Evolutionary conservation across 768 basidiomycete species (phyloP).

Genomic region (Tricholoma matsutake): DNA sequence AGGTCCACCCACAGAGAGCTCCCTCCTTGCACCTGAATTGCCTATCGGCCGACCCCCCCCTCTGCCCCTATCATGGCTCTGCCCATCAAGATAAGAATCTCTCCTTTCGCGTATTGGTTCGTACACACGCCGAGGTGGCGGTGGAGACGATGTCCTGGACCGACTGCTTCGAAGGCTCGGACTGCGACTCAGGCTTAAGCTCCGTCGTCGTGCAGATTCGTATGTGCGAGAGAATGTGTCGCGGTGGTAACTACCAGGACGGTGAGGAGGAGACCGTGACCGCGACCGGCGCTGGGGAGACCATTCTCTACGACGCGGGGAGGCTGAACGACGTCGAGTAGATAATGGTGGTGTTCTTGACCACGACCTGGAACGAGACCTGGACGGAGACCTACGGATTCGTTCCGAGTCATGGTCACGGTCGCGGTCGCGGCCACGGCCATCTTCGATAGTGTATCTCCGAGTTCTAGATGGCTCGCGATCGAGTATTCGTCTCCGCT

Average conservation of each 20-base stretch:
- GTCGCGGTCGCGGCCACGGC: slow-evolving; percentile 18
- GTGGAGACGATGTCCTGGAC: not conserved
- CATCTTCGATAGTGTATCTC: slow-evolving; percentile 15
- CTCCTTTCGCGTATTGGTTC: slow-evolving; percentile 16
- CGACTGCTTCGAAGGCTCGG: not conserved
- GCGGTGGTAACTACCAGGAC: not conserved
- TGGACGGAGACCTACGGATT: slow-evolving; percentile 22
- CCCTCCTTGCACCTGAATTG: not conserved
- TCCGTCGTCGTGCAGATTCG: not conserved
- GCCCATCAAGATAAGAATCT: not conserved
- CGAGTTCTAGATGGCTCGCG: slow-evolving; percentile 15
- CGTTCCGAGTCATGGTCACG: not conserved
- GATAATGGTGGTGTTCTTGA: slow-evolving; percentile 19
- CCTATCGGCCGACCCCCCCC: not conserved
- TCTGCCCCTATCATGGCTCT: not conserved
- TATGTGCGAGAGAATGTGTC: not conserved
- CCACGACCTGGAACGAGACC: slow-evolving; percentile 17
- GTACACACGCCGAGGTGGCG: not conserved
- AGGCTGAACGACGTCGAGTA: not conserved
- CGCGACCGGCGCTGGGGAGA: not conserved
- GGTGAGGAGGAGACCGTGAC: not conserved
- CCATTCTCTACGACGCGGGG: not conserved
- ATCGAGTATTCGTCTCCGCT: slow-evolving; percentile 29
- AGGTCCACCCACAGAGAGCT: not conserved
- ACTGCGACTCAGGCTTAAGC: not conserved